A percentile compares a stretch with the other conserved stretches of the same genome.
These are phyloP conservation scores for Yamadazyma oceani DNA, from an alignment of 1,139 yeast genomes.

Conservation along the genomic window DNA sequence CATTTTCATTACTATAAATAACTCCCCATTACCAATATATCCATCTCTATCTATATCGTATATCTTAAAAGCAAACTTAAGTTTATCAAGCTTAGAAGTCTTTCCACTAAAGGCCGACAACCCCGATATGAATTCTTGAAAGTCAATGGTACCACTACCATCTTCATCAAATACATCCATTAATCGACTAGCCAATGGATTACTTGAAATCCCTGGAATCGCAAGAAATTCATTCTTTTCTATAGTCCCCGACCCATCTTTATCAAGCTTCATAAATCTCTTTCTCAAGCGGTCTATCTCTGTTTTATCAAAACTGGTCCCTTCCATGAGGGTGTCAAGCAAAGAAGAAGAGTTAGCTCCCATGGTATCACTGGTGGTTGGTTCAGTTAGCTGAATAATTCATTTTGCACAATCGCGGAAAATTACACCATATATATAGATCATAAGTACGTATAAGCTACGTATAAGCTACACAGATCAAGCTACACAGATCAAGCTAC, in stretches of 20 bases:
- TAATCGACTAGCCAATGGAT: constrained; percentile 85
- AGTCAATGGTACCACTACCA: constrained; percentile 91
- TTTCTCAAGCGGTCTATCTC: constrained; percentile 90
- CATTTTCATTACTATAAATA: constrained; percentile 87
- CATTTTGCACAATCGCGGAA: too few relatives aligned
- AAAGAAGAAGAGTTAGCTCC: constrained; percentile 69
- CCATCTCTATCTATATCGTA: constrained; percentile 98
- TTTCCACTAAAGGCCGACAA: constrained; percentile 90
- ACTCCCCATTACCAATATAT: constrained; percentile 89
- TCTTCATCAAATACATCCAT: constrained; percentile 95
- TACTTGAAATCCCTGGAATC: constrained; percentile 88
- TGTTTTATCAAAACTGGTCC: constrained; percentile 82
- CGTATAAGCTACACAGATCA: too few relatives aligned
- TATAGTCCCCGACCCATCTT: constrained; percentile 89
- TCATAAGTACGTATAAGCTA: too few relatives aligned
- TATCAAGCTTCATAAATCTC: constrained; percentile 92
- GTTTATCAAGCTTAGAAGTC: constrained; percentile 79
- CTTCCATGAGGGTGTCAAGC: constrained; percentile 68
- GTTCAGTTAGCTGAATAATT: too few relatives aligned
- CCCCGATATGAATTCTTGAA: constrained; percentile 91
- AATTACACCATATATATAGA: too few relatives aligned
- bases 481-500: too few relatives aligned
- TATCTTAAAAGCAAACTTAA: constrained; percentile 86
- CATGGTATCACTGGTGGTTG: constrained; percentile 34
- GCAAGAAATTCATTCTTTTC: constrained; percentile 88